Evolutionary conservation across 2,329 filamentous ascomycete species (phyloP).

Genomic region (Beauveria caledonica): DNA sequence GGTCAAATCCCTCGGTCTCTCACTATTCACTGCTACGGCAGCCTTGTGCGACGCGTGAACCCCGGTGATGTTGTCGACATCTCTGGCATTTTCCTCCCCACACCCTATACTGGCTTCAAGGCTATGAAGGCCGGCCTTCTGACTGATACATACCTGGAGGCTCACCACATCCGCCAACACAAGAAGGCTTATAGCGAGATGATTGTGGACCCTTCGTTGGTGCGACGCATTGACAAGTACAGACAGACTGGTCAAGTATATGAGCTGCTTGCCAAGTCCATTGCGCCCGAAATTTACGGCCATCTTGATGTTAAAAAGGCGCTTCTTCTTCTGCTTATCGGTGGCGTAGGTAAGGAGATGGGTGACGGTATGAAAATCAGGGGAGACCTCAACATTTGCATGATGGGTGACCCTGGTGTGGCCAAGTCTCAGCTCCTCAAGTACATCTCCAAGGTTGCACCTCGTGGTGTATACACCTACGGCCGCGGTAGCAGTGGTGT

Average conservation of each 20-base stretch:
- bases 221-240: conserved; percentile 78
- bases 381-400: conserved; percentile 95
- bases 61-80: conserved; percentile 93
- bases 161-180: conserved; percentile 87
- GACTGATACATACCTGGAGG: conserved; percentile 94
- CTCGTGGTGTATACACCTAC: conserved; percentile 79
- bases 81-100: conserved; percentile 91
- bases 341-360: conserved; percentile 93
- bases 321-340: conserved; percentile 86
- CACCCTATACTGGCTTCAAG: conserved; percentile 97
- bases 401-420: conserved; percentile 99
- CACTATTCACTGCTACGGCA: conserved; percentile 83
- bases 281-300: conserved; percentile 94
- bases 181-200: conserved; percentile 97
- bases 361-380: conserved; percentile 98
- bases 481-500: conserved; percentile 75
- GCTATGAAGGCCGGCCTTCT: conserved; percentile 93
- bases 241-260: conserved; percentile 85
- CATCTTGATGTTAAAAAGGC: conserved; percentile 98
- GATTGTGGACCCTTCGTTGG: conserved; percentile 68
- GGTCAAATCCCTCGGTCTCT: conserved; percentile 91
- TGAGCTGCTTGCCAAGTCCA: conserved; percentile 89
- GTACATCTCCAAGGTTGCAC: conserved; percentile 97
- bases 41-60: conserved; percentile 76
- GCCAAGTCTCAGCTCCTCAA: conserved; percentile 97